phyloP scores from a whole-genome alignment of 441 rosid genomes.

The Geranium incanum region DNA sequence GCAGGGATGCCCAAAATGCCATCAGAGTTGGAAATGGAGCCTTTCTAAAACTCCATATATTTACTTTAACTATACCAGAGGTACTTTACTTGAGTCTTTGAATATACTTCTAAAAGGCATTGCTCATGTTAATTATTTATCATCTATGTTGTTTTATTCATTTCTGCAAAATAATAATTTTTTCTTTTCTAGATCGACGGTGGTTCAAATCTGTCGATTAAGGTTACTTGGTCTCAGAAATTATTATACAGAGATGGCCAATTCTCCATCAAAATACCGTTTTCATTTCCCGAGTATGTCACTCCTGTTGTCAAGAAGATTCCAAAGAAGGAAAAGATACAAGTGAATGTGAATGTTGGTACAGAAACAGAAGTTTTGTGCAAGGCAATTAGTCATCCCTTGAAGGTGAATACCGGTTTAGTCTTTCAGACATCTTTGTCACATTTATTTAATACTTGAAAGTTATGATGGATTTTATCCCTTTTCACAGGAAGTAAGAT shows the following conservation, averaged over 20 bases:
- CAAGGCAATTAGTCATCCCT: constrained; percentile 69
- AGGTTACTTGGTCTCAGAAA: constrained; percentile 75
- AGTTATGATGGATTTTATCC: constrained; percentile 11
- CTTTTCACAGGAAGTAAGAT: constrained; percentile 49
- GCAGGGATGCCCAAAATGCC: constrained; percentile 34
- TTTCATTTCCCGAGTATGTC: constrained; percentile 77
- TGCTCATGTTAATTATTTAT: neutral
- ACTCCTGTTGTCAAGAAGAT: constrained; percentile 69
- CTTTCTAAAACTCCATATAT: constrained; percentile 60
- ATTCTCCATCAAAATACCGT: constrained; percentile 57
- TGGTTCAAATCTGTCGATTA: constrained; percentile 64
- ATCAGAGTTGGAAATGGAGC: constrained; percentile 48
- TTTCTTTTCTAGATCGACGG: constrained; percentile 60
- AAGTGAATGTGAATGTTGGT: constrained; percentile 60
- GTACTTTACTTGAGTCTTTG: constrained; percentile 26
- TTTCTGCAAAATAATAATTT: neutral
- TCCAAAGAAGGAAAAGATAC: constrained; percentile 65
- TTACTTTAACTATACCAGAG: constrained; percentile 70
- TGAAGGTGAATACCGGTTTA: constrained; percentile 41
- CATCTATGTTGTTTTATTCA: constrained; percentile 8
- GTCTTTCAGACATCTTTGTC: constrained; percentile 12
- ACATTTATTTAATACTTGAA: neutral
- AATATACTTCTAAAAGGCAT: neutral
- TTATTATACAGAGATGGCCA: constrained; percentile 46
- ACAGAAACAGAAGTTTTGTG: constrained; percentile 59